Percentiles rank a stretch among this genome's conserved stretches.
These are phyloP conservation scores for Emergomyces orientalis DNA, from an alignment of 2,329 filamentous ascomycete genomes.

Conservation along the genomic window DNA sequence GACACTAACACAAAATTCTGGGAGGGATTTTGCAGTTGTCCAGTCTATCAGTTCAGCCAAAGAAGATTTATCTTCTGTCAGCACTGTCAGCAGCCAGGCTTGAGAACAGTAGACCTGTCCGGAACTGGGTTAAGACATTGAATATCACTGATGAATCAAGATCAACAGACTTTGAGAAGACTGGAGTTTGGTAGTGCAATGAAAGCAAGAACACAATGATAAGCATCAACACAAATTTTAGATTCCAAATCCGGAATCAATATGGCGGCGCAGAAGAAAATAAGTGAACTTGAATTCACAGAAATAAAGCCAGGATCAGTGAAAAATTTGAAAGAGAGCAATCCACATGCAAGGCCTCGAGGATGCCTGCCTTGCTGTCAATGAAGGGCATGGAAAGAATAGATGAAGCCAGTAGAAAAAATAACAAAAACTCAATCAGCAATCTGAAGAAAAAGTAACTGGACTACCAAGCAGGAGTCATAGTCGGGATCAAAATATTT, in stretches of 20 bases:
- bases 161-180: background rate
- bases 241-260: background rate
- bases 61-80: background rate
- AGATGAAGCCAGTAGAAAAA: background rate
- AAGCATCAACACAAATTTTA: background rate
- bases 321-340: background rate
- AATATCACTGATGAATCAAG: background rate
- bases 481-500: background rate
- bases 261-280: background rate
- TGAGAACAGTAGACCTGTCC: background rate
- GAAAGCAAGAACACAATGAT: background rate
- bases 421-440: background rate
- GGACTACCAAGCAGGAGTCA: background rate
- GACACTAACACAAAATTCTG: background rate
- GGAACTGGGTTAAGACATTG: background rate
- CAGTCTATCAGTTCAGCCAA: background rate
- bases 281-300: background rate
- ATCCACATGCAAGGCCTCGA: background rate
- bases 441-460: background rate
- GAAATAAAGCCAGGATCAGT: background rate
- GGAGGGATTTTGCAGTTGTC: background rate
- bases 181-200: background rate
- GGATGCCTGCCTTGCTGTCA: background rate
- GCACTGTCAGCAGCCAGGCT: background rate
- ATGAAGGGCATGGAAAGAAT: background rate